Evolutionary conservation across 2,329 filamentous ascomycete species (phyloP).

Genomic region (Penicillium hesseltinei): DNA sequence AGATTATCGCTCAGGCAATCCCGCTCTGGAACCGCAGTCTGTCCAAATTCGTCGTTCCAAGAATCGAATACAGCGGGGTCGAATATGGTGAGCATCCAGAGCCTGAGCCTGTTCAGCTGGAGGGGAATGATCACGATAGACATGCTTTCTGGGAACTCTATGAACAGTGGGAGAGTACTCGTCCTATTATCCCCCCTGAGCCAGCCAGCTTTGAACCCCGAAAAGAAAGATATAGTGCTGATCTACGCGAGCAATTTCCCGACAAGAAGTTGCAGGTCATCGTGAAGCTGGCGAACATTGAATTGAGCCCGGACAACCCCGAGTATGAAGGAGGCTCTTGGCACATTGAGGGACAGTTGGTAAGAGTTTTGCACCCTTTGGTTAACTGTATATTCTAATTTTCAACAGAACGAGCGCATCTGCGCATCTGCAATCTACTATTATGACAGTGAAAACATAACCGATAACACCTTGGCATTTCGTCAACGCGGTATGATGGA

Average conservation of each 20-base stretch:
- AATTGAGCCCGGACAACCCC: conserved; percentile 16
- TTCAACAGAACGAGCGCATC: conserved; percentile 60
- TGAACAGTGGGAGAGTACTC: neutral
- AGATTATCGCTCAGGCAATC: conserved; percentile 40
- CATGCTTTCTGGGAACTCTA: neutral
- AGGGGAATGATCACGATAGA: neutral
- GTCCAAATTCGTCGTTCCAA: neutral
- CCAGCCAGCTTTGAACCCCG: neutral
- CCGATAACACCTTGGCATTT: conserved; percentile 53
- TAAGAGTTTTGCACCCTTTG: neutral
- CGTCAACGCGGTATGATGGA: conserved; percentile 37
- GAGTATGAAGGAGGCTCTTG: conserved; percentile 16
- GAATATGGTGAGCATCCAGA: conserved; percentile 10
- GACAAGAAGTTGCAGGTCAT: conserved; percentile 35
- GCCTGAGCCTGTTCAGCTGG: neutral
- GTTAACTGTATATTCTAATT: conserved; percentile 47
- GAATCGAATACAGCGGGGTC: conserved; percentile 14
- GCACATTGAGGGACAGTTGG: conserved; percentile 22
- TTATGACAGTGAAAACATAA: conserved; percentile 62
- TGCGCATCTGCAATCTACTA: conserved; percentile 65
- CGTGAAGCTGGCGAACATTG: conserved; percentile 21
- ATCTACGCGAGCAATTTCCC: conserved; percentile 29
- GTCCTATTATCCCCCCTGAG: neutral
- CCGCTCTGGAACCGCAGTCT: conserved; percentile 48
- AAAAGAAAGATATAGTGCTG: neutral